Evolutionary conservation across 805 yeast species (phyloP).

Genomic region (Metschnikowia arizonensis): DNA sequence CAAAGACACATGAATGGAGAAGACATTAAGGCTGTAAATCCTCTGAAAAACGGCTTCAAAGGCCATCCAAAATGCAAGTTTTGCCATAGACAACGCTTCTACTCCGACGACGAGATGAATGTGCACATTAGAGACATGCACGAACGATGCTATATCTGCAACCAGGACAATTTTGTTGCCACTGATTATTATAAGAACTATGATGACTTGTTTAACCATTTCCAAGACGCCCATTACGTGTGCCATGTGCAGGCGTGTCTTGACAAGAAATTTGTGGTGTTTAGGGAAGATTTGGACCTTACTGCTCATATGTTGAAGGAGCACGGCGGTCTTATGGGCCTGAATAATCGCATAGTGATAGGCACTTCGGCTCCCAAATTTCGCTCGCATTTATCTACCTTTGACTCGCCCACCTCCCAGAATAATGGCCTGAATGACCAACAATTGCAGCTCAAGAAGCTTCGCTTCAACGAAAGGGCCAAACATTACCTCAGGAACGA

Average conservation of each 20-base stretch:
- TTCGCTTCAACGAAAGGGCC: conserved; percentile 79
- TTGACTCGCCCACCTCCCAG: conserved; percentile 22
- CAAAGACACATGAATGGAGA: conserved; percentile 78
- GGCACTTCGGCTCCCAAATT: conserved; percentile 40
- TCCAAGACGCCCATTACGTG: conserved; percentile 64
- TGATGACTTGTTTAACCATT: conserved; percentile 70
- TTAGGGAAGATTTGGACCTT: conserved; percentile 78
- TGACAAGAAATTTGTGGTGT: conserved; percentile 89
- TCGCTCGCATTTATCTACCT: conserved; percentile 63
- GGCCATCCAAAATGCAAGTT: conserved; percentile 91
- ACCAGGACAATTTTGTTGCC: conserved; percentile 58
- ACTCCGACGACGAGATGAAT: conserved; percentile 82
- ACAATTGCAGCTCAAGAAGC: conserved; percentile 45
- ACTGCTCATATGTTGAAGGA: conserved; percentile 83
- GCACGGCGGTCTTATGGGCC: conserved; percentile 59
- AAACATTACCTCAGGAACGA: conserved; percentile 68
- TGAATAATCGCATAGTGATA: conserved; percentile 39
- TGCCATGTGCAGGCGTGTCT: conserved; percentile 76
- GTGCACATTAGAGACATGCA: conserved; percentile 79
- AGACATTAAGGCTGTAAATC: conserved; percentile 4
- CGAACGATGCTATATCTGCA: conserved; percentile 89
- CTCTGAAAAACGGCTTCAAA: conserved; percentile 52
- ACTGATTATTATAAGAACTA: conserved; percentile 69
- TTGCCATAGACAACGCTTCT: conserved; percentile 70
- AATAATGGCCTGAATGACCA: conserved; percentile 11